phyloP scores from a whole-genome alignment of 73 alveolate genomes.

The Paramecium biaurelia region DNA sequence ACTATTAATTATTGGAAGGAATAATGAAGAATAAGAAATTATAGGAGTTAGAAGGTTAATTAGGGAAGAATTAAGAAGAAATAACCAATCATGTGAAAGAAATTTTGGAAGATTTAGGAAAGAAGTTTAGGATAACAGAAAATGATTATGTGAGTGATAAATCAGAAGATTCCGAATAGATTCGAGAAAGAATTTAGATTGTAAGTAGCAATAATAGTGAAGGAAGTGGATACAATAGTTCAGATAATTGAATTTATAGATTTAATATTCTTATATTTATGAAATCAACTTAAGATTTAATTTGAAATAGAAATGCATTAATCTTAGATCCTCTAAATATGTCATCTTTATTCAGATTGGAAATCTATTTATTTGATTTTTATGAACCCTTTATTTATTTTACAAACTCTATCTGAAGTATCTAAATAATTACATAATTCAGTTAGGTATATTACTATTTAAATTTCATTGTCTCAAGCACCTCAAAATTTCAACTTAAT shows the following conservation, averaged over 20 bases:
- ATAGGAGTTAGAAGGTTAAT: neutral
- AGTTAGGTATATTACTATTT: too few species aligned
- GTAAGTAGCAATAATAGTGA: neutral
- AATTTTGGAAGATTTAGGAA: neutral
- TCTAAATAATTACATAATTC: too few species aligned
- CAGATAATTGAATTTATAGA: neutral
- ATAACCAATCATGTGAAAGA: neutral
- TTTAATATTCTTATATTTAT: neutral
- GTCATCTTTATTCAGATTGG: too few species aligned
- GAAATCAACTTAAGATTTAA: neutral
- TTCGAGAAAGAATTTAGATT: neutral
- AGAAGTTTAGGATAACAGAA: neutral
- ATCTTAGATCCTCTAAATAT: neutral
- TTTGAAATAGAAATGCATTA: neutral
- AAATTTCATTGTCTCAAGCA: neutral
- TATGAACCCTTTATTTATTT: neutral
- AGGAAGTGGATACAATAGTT: neutral
- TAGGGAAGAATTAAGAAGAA: neutral
- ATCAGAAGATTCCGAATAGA: neutral
- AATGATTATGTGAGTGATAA: neutral
- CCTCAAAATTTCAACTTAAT: neutral
- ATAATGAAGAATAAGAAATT: neutral
- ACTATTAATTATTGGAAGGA: neutral
- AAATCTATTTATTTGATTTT: too few species aligned
- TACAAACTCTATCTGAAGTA: neutral